Conservation (phyloP, 2,329 filamentous ascomycete genomes). For the Fusarium veterinarium region DNA sequence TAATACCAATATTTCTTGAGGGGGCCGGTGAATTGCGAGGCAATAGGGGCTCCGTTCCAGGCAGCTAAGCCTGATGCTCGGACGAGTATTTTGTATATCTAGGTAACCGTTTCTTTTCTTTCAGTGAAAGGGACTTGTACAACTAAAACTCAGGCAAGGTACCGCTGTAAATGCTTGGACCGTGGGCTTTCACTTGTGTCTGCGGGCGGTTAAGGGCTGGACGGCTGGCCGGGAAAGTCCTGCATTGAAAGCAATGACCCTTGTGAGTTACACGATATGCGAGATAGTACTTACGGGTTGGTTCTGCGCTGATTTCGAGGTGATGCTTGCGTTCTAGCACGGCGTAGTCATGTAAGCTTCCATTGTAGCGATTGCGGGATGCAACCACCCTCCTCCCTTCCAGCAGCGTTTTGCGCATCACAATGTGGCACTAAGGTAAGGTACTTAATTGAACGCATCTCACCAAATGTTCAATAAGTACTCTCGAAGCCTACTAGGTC, state of each 20-base stretch:
- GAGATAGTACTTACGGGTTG: neutral
- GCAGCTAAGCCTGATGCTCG: too few species aligned
- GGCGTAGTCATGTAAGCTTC: neutral
- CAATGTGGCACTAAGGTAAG: neutral
- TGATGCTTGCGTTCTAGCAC: neutral
- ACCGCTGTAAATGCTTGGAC: neutral
- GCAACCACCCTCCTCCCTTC: neutral
- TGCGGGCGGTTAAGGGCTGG: neutral
- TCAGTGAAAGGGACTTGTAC: neutral
- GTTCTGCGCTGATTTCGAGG: neutral
- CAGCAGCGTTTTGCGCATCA: neutral
- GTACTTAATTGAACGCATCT: neutral
- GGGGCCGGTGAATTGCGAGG: too few species aligned
- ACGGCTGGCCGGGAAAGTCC: neutral
- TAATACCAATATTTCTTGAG: too few species aligned
- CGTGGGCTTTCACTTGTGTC: too few species aligned
- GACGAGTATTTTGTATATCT: too few species aligned
- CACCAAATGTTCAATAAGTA: too few species aligned
- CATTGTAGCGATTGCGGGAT: neutral
- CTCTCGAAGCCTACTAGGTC: neutral
- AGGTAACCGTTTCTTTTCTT: too few species aligned
- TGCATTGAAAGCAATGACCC: neutral
- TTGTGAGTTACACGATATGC: neutral
- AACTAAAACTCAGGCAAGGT: neutral
- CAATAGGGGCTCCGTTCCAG: too few species aligned